A percentile compares a stretch with the other conserved stretches of the same genome.
These are phyloP conservation scores for Podosphaera xanthii DNA, from an alignment of 2,329 filamentous ascomycete genomes.

Conservation along the genomic window DNA sequence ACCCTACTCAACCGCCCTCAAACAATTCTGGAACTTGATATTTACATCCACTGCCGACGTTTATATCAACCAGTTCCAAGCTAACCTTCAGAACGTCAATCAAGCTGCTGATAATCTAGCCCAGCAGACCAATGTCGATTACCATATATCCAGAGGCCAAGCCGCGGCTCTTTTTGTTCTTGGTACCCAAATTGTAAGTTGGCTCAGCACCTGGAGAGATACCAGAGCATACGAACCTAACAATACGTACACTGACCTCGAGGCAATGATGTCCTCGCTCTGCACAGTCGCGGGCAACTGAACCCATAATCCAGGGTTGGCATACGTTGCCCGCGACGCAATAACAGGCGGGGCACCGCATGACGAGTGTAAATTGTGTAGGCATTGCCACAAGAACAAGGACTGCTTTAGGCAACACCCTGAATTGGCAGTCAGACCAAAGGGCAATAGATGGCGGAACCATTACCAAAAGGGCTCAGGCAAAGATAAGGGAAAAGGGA, in stretches of 20 bases:
- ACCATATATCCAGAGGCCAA: no score
- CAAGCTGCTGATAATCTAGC: no score
- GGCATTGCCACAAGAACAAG: background rate
- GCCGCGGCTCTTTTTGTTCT: background rate
- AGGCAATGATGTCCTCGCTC: background rate
- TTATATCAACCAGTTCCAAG: background rate
- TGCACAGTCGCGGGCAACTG: background rate
- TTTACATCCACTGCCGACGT: background rate
- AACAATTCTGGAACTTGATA: background rate
- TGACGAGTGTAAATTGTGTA: background rate
- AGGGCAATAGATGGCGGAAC: no score
- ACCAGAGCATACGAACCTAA: background rate
- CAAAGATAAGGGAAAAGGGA: no score
- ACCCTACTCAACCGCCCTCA: background rate
- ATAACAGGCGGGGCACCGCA: background rate
- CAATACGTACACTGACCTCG: background rate
- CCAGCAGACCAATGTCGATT: no score
- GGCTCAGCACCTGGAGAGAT: background rate
- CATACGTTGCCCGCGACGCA: background rate
- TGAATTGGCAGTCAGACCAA: no score
- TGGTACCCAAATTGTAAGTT: background rate
- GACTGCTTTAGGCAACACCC: background rate
- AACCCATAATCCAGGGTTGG: background rate
- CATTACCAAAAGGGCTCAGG: no score
- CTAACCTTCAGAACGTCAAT: background rate